Conservation (phyloP, 192 early-diverging fungal species). For the Coemansia sp. region DNA sequence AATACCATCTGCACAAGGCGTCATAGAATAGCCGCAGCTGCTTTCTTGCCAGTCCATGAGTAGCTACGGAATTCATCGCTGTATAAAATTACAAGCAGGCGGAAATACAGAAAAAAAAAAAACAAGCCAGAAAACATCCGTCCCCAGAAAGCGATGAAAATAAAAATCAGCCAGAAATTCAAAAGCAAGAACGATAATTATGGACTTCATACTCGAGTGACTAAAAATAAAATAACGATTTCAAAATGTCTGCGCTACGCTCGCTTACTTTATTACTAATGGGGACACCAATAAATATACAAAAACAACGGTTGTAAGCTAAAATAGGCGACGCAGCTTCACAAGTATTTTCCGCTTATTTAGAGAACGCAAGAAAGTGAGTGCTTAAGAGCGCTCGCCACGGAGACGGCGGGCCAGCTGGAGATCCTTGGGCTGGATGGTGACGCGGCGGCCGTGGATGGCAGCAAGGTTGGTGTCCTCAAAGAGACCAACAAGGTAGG, state of each 20-base stretch:
- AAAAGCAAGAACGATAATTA: background rate
- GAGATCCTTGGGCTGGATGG: constrained; percentile 99
- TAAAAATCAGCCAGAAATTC: background rate
- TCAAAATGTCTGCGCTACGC: background rate
- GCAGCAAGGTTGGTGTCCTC: constrained; percentile 99
- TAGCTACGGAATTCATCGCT: background rate
- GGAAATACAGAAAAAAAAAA: background rate
- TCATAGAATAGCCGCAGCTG: constrained; percentile 14
- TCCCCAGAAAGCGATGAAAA: background rate
- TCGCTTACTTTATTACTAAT: constrained; percentile 5
- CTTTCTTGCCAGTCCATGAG: background rate
- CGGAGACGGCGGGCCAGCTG: constrained; percentile 96
- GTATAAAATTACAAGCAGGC: background rate
- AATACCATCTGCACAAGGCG: constrained; percentile 41
- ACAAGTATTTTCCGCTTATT: background rate
- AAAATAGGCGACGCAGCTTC: background rate
- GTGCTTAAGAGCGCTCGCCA: constrained; percentile 79
- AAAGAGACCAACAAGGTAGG: constrained; percentile 86
- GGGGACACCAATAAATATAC: constrained; percentile 5
- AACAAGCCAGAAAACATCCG: background rate
- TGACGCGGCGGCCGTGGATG: constrained; percentile 99
- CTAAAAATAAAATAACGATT: background rate
- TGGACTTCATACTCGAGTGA: background rate
- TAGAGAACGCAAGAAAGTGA: background rate
- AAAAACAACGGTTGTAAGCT: constrained; percentile 8